phyloP scores from a whole-genome alignment of 2,329 filamentous ascomycete species.

The Fusarium illudens region DNA sequence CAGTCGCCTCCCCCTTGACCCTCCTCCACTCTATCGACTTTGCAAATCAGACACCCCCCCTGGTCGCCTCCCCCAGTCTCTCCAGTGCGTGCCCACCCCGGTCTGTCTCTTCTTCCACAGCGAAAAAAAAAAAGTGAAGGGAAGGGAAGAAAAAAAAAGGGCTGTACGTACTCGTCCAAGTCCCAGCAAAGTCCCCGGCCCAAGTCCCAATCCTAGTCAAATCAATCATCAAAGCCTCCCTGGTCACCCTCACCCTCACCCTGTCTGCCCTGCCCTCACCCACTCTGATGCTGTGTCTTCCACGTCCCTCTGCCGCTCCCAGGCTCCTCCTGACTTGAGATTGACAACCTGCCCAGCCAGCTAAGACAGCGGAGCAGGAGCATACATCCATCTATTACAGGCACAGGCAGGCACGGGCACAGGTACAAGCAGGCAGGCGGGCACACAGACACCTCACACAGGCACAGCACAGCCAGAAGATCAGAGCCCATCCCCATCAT shows the following conservation, averaged over 20 bases:
- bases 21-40: slow-evolving; percentile 31
- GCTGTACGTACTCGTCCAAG: slow-evolving; percentile 21
- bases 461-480: slow-evolving; percentile 23
- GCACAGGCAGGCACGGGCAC: no score
- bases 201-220: slow-evolving; percentile 29
- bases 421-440: no score
- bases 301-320: slow-evolving; percentile 17
- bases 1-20: slow-evolving; percentile 35
- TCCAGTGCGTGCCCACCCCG: slow-evolving; percentile 39
- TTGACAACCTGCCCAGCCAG: slow-evolving; percentile 14
- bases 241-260: slow-evolving; percentile 13
- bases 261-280: slow-evolving; percentile 17
- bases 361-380: slow-evolving; percentile 8
- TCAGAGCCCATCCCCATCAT: slow-evolving; percentile 11
- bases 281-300: slow-evolving; percentile 10
- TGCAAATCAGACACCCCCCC: slow-evolving; percentile 34
- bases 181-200: slow-evolving; percentile 18
- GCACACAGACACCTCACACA: slow-evolving; percentile 21
- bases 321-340: slow-evolving; percentile 37
- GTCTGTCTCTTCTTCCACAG: slow-evolving; percentile 32
- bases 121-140: neutral
- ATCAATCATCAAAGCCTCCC: slow-evolving; percentile 25
- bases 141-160: slow-evolving; percentile 19
- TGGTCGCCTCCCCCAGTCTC: slow-evolving; percentile 34
- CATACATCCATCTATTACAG: slow-evolving; percentile 22